Conservation (phyloP, 129 eudicot genomes). For the Flaveria trinervia region DNA sequence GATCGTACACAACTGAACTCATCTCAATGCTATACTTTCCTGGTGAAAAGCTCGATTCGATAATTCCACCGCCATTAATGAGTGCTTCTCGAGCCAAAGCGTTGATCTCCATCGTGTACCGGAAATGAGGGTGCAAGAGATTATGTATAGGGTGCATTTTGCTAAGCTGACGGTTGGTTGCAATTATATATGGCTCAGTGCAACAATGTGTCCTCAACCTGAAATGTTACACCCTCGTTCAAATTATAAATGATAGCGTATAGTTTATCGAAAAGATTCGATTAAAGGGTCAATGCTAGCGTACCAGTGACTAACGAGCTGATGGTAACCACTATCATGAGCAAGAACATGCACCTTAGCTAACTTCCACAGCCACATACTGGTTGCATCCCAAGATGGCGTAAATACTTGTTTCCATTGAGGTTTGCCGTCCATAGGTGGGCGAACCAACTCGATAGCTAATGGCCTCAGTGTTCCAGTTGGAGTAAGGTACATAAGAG, state of each 20-base stretch:
- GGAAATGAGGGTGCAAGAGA: slow-evolving; percentile 63
- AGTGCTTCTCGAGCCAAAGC: slow-evolving; percentile 63
- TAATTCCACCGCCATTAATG: slow-evolving; percentile 55
- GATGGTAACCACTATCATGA: slow-evolving; percentile 72
- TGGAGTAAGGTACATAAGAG: slow-evolving; percentile 53
- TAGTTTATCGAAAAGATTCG: not conserved
- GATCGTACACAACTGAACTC: slow-evolving; percentile 59
- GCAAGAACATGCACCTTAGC: slow-evolving; percentile 73
- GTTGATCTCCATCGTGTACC: slow-evolving; percentile 83
- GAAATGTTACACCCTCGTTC: slow-evolving; percentile 9
- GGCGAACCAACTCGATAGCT: slow-evolving; percentile 72
- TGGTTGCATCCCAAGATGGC: slow-evolving; percentile 53
- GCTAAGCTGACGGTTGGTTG: slow-evolving; percentile 68
- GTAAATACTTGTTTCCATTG: slow-evolving; percentile 60
- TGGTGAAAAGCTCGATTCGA: slow-evolving; percentile 55
- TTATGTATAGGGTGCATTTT: slow-evolving; percentile 70
- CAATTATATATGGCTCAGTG: slow-evolving; percentile 76
- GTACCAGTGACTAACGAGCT: slow-evolving; percentile 74
- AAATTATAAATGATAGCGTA: not conserved
- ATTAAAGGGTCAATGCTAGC: too few species aligned
- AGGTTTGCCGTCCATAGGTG: slow-evolving; percentile 55
- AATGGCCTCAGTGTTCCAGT: slow-evolving; percentile 52
- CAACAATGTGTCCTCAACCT: slow-evolving; percentile 81
- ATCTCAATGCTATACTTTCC: slow-evolving; percentile 54
- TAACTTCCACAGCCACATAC: slow-evolving; percentile 71